Base-by-base conservation (phyloP, 495 filamentous ascomycete genomes). In the Penicillium lividum region DNA sequence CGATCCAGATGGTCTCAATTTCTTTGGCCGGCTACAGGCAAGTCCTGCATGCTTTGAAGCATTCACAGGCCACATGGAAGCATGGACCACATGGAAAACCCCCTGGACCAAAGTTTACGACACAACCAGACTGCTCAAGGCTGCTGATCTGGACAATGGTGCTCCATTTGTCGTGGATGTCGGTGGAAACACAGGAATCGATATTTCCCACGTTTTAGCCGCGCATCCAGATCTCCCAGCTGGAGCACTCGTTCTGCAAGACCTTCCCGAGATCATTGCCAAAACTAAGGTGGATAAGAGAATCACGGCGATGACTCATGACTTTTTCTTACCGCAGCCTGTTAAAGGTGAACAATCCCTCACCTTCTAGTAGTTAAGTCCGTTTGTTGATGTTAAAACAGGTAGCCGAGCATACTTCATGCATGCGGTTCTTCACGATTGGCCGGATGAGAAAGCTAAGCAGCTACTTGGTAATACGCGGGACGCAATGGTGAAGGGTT, bases 241-340 rank as follows among this genome's bases (percentile, higher is more conserved):
- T 58, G 36, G 78, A 59, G 22, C 73, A 54, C 16, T 86, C 10
- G 60, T 86, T 8, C 54, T 84, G 3, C 80, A 86, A 56, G 84
- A 86, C 59, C 70, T 79, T 1, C 69, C 76, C 2, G 64, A 74
- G 22, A 69, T 75, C 0, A 70, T 82, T 47, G 67, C 66, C 36
- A 69, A 68, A 8, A 72, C 69, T 0, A 67, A 70, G 25, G 61
- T 72, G 3, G 66, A 71, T 31, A 54, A 68, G 10, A 79, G 76
- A 0, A 70, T 85, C 40, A 74, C 76, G 47, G 65, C 72, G 5
- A 72, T 77, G 68, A 70, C 50, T 1, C 71, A 83, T 51, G 73
- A 84, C 63, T 82, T 85, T 63, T 83, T 77, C 56, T 61, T 71
- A 8, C 66, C 68, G 15, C 79, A 86, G 57, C 76, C 78, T 1